Evolutionary conservation across 2,329 filamentous ascomycete species (phyloP).

Genomic region (Cladosporium phlei): DNA sequence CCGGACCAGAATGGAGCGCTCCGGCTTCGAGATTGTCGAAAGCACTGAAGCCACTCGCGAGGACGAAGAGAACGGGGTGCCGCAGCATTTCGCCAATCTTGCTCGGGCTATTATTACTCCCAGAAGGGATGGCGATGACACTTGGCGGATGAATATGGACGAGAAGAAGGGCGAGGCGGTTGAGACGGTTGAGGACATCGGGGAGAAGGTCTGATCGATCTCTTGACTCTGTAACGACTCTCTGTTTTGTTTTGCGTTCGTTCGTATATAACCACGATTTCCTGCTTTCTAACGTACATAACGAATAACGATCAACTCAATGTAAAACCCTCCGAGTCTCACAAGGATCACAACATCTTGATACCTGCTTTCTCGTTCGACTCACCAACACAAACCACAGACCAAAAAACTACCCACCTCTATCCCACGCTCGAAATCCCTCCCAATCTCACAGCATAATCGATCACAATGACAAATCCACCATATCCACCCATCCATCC

Average conservation of each 20-base stretch:
- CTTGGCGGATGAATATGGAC: not conserved
- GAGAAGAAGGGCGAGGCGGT: slow-evolving; percentile 8
- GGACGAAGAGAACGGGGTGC: not conserved
- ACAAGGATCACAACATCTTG: too few relatives aligned
- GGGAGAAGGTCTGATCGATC: slow-evolving; percentile 5
- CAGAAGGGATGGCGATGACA: not conserved
- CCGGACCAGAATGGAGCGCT: slow-evolving; percentile 20
- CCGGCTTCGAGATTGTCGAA: slow-evolving; percentile 19
- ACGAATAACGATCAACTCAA: slow-evolving; percentile 4
- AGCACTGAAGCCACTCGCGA: slow-evolving; percentile 13
- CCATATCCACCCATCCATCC: too few relatives aligned
- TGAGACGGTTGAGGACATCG: slow-evolving; percentile 3
- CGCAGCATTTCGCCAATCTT: not conserved
- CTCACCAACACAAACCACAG: too few relatives aligned
- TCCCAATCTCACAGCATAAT: too few relatives aligned
- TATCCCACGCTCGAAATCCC: too few relatives aligned
- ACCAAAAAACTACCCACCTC: too few relatives aligned
- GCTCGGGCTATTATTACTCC: not conserved
- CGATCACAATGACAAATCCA: too few relatives aligned
- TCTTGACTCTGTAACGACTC: too few relatives aligned
- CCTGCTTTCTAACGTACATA: slow-evolving; percentile 1
- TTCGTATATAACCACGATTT: too few relatives aligned
- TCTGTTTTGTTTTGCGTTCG: too few relatives aligned
- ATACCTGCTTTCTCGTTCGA: too few relatives aligned
- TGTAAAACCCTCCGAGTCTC: too few relatives aligned